phyloP scores from a whole-genome alignment of 2,329 filamentous ascomycete species.

The Pseudopithomyces chartarum region DNA sequence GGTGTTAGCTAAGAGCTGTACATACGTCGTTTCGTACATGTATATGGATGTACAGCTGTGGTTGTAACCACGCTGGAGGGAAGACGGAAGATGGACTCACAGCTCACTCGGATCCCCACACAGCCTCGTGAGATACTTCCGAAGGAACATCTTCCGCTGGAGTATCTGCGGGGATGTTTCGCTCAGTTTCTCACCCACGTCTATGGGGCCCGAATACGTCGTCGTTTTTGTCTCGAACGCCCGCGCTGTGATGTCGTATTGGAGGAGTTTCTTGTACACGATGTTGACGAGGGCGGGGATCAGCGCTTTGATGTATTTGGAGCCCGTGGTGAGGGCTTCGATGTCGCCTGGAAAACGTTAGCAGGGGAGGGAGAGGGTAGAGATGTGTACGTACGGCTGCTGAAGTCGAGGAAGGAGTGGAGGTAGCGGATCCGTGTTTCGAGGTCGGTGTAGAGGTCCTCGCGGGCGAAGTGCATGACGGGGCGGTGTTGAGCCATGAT shows the following conservation, averaged over 20 bases:
- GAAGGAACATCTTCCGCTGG: conserved; percentile 68
- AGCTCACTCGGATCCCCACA: conserved; percentile 75
- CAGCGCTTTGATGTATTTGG: conserved; percentile 79
- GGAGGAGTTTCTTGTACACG: conserved; percentile 79
- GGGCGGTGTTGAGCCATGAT: conserved; percentile 33
- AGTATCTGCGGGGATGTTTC: conserved; percentile 77
- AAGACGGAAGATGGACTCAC: conserved; percentile 18
- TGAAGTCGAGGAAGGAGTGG: conserved; percentile 78
- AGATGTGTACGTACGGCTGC: conserved; percentile 60
- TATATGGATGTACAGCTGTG: no score
- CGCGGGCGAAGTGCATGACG: conserved; percentile 69
- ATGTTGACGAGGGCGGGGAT: conserved; percentile 85
- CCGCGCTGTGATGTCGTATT: conserved; percentile 80
- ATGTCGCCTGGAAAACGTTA: conserved; percentile 60
- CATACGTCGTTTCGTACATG: no score
- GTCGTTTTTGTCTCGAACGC: conserved; percentile 68
- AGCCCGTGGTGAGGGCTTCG: conserved; percentile 69
- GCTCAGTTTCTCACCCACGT: conserved; percentile 63
- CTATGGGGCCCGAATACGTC: conserved; percentile 69
- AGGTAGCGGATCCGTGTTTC: conserved; percentile 73
- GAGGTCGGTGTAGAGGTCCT: conserved; percentile 72
- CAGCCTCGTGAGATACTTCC: conserved; percentile 69
- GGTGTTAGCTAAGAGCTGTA: no score
- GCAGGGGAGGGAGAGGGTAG: neutral
- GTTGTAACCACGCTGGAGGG: no score